A percentile compares a stretch with the other conserved stretches of the same genome.
Evolutionary conservation across 495 filamentous ascomycete genomes (phyloP).

Genomic region (Neurospora sp.): DNA sequence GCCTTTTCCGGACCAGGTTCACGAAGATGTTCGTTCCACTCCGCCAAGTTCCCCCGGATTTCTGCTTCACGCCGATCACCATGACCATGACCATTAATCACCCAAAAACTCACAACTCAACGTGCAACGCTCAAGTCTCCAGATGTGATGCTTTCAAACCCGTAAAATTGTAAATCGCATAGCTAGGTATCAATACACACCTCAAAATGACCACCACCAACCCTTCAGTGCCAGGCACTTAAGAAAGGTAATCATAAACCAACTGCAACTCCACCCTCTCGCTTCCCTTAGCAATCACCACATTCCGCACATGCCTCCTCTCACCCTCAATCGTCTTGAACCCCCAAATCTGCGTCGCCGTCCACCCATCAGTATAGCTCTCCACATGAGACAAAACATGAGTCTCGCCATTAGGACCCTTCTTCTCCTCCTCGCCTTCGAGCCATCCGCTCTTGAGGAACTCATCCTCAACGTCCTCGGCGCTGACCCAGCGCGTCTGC

Average conservation of each 20-base stretch:
- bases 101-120: neutral
- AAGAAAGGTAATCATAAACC: slow-evolving; percentile 56
- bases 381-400: slow-evolving; percentile 45
- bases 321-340: slow-evolving; percentile 42
- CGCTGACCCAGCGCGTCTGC: slow-evolving; percentile 41
- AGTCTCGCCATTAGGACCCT: slow-evolving; percentile 37
- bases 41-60: neutral
- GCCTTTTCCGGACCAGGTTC: neutral
- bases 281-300: slow-evolving; percentile 54
- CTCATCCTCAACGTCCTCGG: slow-evolving; percentile 28
- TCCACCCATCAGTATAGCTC: slow-evolving; percentile 49
- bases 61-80: neutral
- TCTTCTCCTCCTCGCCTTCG: slow-evolving; percentile 37
- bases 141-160: neutral
- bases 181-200: neutral
- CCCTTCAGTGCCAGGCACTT: neutral
- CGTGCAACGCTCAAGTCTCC: neutral
- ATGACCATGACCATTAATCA: neutral
- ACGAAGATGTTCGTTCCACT: neutral
- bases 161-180: neutral
- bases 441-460: slow-evolving; percentile 44
- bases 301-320: slow-evolving; percentile 57
- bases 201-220: neutral
- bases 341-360: slow-evolving; percentile 47
- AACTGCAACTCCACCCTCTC: slow-evolving; percentile 54